Conservation (phyloP, 768 basidiomycete genomes). For the Cubamyces sp. region DNA sequence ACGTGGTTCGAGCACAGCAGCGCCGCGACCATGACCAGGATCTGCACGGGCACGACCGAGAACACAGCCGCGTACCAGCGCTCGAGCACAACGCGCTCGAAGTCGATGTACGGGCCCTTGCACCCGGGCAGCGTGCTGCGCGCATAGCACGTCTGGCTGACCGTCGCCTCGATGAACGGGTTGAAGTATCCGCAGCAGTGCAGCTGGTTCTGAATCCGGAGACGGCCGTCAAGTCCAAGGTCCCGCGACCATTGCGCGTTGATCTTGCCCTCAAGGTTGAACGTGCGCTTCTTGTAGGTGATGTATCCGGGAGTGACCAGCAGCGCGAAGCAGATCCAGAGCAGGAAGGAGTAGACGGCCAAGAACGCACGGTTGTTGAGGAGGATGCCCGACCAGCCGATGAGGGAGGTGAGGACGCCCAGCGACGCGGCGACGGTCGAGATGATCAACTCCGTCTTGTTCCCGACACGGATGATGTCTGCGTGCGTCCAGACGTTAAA, state of each 20-base stretch:
- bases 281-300: slow-evolving; percentile 72
- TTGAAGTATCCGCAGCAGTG: slow-evolving; percentile 82
- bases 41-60: slow-evolving; percentile 67
- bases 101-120: slow-evolving; percentile 63
- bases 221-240: slow-evolving; percentile 61
- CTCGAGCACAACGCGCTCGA: slow-evolving; percentile 56
- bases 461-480: slow-evolving; percentile 74
- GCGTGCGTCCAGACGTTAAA: slow-evolving; percentile 72
- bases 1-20: slow-evolving; percentile 82
- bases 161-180: slow-evolving; percentile 80
- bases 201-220: slow-evolving; percentile 74
- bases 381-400: slow-evolving; percentile 81
- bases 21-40: slow-evolving; percentile 62
- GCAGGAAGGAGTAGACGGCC: slow-evolving; percentile 68
- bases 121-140: slow-evolving; percentile 75
- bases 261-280: slow-evolving; percentile 83
- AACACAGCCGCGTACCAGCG: slow-evolving; percentile 72
- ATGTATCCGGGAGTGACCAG: slow-evolving; percentile 78
- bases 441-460: slow-evolving; percentile 66
- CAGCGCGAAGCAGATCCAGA: slow-evolving; percentile 75
- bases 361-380: slow-evolving; percentile 86
- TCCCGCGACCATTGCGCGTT: slow-evolving; percentile 75
- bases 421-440: slow-evolving; percentile 68
- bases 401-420: slow-evolving; percentile 64
- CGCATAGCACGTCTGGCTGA: slow-evolving; percentile 74